Evolutionary conservation across 768 basidiomycete genomes (phyloP).

Genomic region (Amanita fuliginea): DNA sequence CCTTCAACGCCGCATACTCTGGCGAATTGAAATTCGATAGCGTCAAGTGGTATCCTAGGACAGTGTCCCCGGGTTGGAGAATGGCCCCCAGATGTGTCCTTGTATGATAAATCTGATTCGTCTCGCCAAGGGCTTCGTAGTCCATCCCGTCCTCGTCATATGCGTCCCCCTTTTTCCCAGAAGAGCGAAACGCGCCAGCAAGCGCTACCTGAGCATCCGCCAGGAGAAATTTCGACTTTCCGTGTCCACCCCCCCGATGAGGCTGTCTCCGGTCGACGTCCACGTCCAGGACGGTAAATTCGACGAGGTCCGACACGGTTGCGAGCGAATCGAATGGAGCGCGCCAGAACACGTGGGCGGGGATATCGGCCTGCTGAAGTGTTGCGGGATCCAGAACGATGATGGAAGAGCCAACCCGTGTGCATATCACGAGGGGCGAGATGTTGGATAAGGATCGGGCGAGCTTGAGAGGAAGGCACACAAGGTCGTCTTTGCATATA

Average conservation of each 20-base stretch:
- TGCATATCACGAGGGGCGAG: slow-evolving; percentile 76
- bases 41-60: slow-evolving; percentile 81
- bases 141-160: slow-evolving; percentile 48
- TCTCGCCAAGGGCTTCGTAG: slow-evolving; percentile 43
- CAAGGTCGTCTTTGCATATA: slow-evolving; percentile 95
- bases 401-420: slow-evolving; percentile 84
- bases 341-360: slow-evolving; percentile 82
- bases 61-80: slow-evolving; percentile 92
- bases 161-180: slow-evolving; percentile 11
- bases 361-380: slow-evolving; percentile 73
- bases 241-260: slow-evolving; percentile 11
- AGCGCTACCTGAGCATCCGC: slow-evolving; percentile 79
- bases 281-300: slow-evolving; percentile 92
- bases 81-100: slow-evolving; percentile 89
- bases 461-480: slow-evolving; percentile 77
- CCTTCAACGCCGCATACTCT: slow-evolving; percentile 59
- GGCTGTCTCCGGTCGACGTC: slow-evolving; percentile 50
- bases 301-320: slow-evolving; percentile 73
- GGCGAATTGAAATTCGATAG: slow-evolving; percentile 91
- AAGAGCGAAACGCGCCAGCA: slow-evolving; percentile 65
- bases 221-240: slow-evolving; percentile 71
- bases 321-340: slow-evolving; percentile 80
- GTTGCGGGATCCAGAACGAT: slow-evolving; percentile 88
- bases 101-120: slow-evolving; percentile 85
- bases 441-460: slow-evolving; percentile 84